Conservation (phyloP, 495 filamentous ascomycete genomes). For the Astrocystis sublimbata region DNA sequence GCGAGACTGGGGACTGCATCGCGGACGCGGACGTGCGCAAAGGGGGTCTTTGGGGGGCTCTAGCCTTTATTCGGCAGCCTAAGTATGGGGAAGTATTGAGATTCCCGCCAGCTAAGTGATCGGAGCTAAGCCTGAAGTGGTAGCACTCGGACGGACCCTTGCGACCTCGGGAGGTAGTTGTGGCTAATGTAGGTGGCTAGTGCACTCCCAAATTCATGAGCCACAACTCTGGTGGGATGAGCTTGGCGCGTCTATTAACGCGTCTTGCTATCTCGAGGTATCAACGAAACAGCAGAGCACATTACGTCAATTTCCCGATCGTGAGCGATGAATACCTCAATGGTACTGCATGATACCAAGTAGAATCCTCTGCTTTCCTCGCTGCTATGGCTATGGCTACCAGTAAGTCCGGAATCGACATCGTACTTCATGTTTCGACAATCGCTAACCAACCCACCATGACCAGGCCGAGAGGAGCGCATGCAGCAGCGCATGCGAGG, state of each 20-base stretch:
- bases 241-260: slow-evolving; percentile 14
- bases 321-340: not conserved
- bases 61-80: not conserved
- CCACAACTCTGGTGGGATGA: slow-evolving; percentile 9
- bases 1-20: too few relatives aligned
- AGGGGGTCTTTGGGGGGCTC: too few relatives aligned
- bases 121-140: too few relatives aligned
- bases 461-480: slow-evolving; percentile 47
- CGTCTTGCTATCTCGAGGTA: not conserved
- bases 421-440: not conserved
- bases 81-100: too few relatives aligned
- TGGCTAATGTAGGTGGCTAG: too few relatives aligned
- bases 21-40: too few relatives aligned
- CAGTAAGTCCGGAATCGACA: slow-evolving; percentile 22
- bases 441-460: slow-evolving; percentile 24
- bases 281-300: not conserved
- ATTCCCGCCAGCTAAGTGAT: too few relatives aligned
- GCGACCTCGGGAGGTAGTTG: too few relatives aligned
- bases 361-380: not conserved
- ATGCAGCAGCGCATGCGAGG: slow-evolving; percentile 54
- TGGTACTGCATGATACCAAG: not conserved
- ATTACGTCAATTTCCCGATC: not conserved
- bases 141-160: too few relatives aligned
- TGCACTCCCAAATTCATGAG: not conserved
- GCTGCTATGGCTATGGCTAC: slow-evolving; percentile 32